phyloP scores from a whole-genome alignment of 2,329 filamentous ascomycete genomes.

The Lasiodiplodia hormozganensis region DNA sequence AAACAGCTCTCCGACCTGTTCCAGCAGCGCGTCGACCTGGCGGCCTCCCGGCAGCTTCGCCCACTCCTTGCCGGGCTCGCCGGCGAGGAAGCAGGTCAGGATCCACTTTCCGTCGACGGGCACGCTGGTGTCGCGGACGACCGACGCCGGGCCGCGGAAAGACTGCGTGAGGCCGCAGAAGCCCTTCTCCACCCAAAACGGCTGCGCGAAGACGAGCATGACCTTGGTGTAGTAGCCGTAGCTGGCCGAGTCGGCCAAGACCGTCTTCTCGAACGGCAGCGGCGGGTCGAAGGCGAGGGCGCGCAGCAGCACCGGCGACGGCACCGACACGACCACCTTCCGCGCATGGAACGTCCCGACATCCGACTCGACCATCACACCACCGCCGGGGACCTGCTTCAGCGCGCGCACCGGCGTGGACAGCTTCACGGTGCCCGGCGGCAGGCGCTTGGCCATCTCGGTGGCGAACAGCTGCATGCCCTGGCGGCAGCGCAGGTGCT shows the following conservation, averaged over 20 bases:
- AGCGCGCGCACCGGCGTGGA: slow-evolving; percentile 43
- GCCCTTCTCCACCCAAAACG: slow-evolving; percentile 56
- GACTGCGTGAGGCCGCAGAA: slow-evolving; percentile 57
- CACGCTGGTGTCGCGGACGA: slow-evolving; percentile 40
- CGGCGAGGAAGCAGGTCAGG: slow-evolving; percentile 53
- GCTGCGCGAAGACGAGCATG: slow-evolving; percentile 54
- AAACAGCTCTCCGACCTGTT: slow-evolving; percentile 45
- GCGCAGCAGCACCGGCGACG: slow-evolving; percentile 52
- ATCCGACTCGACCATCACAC: slow-evolving; percentile 37
- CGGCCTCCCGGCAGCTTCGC: slow-evolving; percentile 36
- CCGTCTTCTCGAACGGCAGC: slow-evolving; percentile 52
- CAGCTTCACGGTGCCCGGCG: slow-evolving; percentile 39
- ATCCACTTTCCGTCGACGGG: slow-evolving; percentile 37
- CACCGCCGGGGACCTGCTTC: slow-evolving; percentile 34
- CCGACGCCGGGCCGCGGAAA: slow-evolving; percentile 43
- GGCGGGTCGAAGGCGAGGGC: slow-evolving; percentile 56
- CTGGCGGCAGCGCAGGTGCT: slow-evolving; percentile 55
- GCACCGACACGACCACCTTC: slow-evolving; percentile 58
- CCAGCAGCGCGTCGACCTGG: slow-evolving; percentile 42
- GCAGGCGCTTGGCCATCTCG: slow-evolving; percentile 47
- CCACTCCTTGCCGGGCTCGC: slow-evolving; percentile 48
- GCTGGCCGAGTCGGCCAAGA: slow-evolving; percentile 43
- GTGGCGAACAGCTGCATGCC: slow-evolving; percentile 53
- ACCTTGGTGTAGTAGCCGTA: slow-evolving; percentile 60
- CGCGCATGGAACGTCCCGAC: slow-evolving; percentile 44